Conservation (phyloP, 2,329 filamentous ascomycete species). For the Chaetomiaceae sp. region DNA sequence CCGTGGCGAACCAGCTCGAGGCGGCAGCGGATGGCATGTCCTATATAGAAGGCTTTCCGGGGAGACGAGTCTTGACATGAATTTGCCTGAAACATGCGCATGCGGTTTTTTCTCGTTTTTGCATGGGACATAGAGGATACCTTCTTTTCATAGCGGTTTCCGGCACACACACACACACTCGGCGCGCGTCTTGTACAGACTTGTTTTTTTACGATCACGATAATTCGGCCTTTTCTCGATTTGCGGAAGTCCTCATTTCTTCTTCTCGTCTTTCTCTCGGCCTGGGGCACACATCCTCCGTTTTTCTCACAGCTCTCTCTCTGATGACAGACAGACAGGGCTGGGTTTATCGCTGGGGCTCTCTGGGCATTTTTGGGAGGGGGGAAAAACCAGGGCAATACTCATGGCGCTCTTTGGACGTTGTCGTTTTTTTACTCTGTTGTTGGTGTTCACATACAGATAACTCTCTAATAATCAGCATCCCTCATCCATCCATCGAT, state of each 20-base stretch:
- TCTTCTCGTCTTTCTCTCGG: conserved; percentile 8
- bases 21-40: conserved; percentile 15
- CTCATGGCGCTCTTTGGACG: conserved; percentile 12
- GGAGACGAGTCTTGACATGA: conserved; percentile 22
- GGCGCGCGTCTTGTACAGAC: conserved; percentile 23
- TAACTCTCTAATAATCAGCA: conserved; percentile 18
- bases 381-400: conserved; percentile 1
- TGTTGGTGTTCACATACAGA: conserved; percentile 6
- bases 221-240: conserved; percentile 17
- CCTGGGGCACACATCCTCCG: conserved; percentile 10
- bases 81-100: conserved; percentile 26
- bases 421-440: conserved; percentile 1
- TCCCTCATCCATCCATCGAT: too few relatives aligned
- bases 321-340: neutral
- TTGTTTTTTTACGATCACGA: conserved; percentile 26
- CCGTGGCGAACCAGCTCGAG: neutral
- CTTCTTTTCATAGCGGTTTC: conserved; percentile 26
- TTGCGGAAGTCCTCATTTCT: conserved; percentile 4
- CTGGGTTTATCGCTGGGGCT: conserved; percentile 1
- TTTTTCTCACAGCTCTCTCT: conserved; percentile 18
- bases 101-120: conserved; percentile 20
- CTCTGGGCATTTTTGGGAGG: neutral
- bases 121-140: conserved; percentile 28
- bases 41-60: conserved; percentile 24
- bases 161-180: conserved; percentile 16